Conservation (phyloP, 164 flowering plant species). For the Annona cherimola region DNA sequence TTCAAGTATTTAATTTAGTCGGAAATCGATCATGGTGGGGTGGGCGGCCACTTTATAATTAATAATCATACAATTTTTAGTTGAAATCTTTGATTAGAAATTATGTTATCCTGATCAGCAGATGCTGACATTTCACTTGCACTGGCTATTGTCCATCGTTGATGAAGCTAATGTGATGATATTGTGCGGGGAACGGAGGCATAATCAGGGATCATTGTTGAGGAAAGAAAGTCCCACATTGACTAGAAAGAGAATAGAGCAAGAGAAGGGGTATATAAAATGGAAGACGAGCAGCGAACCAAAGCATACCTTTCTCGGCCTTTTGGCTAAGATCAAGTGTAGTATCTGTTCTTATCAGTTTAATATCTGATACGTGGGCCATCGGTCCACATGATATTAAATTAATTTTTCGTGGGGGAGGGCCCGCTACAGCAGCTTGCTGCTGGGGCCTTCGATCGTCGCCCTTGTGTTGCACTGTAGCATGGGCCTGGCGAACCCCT, state of each 20-base stretch:
- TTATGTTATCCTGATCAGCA: no score
- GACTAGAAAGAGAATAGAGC: not conserved
- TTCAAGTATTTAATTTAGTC: no score
- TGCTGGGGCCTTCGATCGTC: constrained; percentile 2
- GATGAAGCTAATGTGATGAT: no score
- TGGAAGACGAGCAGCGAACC: not conserved
- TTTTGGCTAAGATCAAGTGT: constrained; percentile 76
- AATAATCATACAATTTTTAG: no score
- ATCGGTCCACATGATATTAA: constrained; percentile 27
- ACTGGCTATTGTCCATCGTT: no score
- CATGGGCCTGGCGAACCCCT: constrained; percentile 7
- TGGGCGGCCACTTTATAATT: no score
- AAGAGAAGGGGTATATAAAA: not conserved
- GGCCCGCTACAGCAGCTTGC: constrained; percentile 8
- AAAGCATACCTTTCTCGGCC: constrained; percentile 42
- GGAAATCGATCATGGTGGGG: no score
- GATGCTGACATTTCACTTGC: no score
- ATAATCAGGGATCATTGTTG: no score
- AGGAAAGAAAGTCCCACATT: not conserved
- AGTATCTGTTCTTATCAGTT: constrained; percentile 68
- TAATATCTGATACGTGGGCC: constrained; percentile 37
- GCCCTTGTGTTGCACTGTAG: constrained; percentile 4
- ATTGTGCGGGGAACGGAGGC: no score
- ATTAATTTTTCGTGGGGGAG: constrained; percentile 20
- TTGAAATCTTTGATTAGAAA: no score